Evolutionary conservation across 2,329 filamentous ascomycete genomes (phyloP).

Genomic region (Colletotrichum sp.): DNA sequence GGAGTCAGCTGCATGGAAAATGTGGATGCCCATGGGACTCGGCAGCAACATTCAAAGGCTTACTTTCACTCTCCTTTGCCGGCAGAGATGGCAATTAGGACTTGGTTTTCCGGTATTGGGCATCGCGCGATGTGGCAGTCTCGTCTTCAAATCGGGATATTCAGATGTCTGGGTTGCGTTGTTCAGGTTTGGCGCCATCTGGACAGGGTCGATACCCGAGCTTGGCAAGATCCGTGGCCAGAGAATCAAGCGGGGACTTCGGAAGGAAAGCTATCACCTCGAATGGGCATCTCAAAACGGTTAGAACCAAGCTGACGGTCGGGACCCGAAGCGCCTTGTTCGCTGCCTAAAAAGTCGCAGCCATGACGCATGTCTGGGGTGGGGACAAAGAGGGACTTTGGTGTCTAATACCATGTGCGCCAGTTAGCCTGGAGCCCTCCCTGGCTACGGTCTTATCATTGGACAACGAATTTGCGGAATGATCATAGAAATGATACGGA

Average conservation of each 20-base stretch:
- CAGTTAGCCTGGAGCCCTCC: background rate
- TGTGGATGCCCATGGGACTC: background rate
- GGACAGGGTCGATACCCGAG: background rate
- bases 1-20: background rate
- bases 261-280: background rate
- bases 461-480: background rate
- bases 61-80: slow-evolving; percentile 45
- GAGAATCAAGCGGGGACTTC: background rate
- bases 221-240: background rate
- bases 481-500: background rate
- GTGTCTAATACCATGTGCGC: background rate
- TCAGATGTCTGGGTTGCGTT: background rate
- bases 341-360: background rate
- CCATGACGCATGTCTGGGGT: background rate
- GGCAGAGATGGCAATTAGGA: slow-evolving; percentile 45
- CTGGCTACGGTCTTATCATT: background rate
- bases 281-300: background rate
- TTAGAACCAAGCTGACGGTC: background rate
- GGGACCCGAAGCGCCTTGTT: background rate
- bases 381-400: background rate
- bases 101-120: slow-evolving; percentile 46
- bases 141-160: background rate
- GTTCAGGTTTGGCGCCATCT: background rate
- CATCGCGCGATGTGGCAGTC: slow-evolving; percentile 27
- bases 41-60: slow-evolving; percentile 6